These are phyloP conservation scores for Alternaria novae-zelandiae DNA, from an alignment of 2,329 filamentous ascomycete genomes.

Conservation along the genomic window DNA sequence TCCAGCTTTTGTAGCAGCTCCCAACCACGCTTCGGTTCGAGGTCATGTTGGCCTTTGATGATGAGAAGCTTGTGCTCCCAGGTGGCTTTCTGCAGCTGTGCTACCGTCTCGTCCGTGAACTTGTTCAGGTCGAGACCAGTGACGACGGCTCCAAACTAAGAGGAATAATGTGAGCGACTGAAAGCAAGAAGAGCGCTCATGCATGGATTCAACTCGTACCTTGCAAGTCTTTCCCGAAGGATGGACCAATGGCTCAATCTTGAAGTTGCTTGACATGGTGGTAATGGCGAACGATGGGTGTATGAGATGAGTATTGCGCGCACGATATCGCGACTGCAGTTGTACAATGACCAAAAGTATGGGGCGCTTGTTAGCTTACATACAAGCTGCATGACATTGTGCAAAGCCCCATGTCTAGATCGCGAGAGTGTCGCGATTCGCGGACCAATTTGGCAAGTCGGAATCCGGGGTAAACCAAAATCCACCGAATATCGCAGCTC, in stretches of 20 bases:
- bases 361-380: neutral
- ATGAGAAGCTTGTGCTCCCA: slow-evolving; percentile 5
- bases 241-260: slow-evolving; percentile 6
- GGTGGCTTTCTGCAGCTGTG: slow-evolving; percentile 1
- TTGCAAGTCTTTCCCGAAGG: slow-evolving; percentile 6
- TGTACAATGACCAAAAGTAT: neutral
- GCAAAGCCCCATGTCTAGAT: neutral
- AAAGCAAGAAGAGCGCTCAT: neutral
- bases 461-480: neutral
- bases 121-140: slow-evolving; percentile 5
- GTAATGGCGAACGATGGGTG: neutral
- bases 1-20: slow-evolving; percentile 2
- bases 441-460: slow-evolving; percentile 1
- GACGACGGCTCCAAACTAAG: slow-evolving; percentile 3
- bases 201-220: neutral
- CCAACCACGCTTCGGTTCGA: neutral
- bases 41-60: slow-evolving; percentile 6
- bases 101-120: neutral
- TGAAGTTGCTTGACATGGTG: slow-evolving; percentile 6
- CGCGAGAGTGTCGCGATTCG: neutral
- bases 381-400: neutral
- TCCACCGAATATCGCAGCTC: neutral
- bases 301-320: neutral
- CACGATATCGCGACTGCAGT: neutral
- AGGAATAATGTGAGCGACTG: neutral